phyloP scores from a whole-genome alignment of 2,329 filamentous ascomycete genomes.

The Stromatinia cepivora region DNA sequence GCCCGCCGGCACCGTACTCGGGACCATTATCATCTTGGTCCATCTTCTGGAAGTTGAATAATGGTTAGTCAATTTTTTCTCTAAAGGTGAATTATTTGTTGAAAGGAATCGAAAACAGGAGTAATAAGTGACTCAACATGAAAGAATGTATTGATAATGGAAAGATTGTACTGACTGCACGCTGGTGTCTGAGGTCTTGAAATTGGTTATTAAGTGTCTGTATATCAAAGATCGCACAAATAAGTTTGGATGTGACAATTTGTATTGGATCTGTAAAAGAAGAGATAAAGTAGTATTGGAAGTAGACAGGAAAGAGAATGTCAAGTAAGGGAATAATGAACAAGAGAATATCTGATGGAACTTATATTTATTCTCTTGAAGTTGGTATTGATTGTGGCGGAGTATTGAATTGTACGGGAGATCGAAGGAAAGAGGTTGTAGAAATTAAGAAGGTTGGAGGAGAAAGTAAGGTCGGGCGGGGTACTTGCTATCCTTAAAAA shows the following conservation, averaged over 20 bases:
- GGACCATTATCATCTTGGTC: neutral
- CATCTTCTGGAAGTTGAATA: neutral
- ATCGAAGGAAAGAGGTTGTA: constrained; percentile 1
- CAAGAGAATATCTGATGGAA: constrained; percentile 2
- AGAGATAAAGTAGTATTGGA: neutral
- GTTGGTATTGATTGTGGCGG: neutral
- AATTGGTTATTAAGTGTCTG: neutral
- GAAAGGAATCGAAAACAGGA: neutral
- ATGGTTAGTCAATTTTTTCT: neutral
- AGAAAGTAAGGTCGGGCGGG: neutral
- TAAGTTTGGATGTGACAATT: neutral
- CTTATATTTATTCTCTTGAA: neutral
- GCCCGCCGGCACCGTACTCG: constrained; percentile 1
- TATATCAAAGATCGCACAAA: neutral
- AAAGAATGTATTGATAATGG: neutral
- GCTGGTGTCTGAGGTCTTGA: neutral
- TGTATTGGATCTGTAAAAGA: neutral
- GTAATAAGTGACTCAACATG: neutral
- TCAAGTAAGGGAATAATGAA: neutral
- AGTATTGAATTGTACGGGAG: constrained; percentile 3
- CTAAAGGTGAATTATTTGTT: constrained; percentile 3
- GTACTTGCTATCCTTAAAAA: neutral
- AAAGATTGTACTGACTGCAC: neutral
- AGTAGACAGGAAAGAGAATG: neutral
- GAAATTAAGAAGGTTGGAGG: neutral